phyloP scores from a whole-genome alignment of 2,329 filamentous ascomycete species.

The Arthrobotrys entomopaga region DNA sequence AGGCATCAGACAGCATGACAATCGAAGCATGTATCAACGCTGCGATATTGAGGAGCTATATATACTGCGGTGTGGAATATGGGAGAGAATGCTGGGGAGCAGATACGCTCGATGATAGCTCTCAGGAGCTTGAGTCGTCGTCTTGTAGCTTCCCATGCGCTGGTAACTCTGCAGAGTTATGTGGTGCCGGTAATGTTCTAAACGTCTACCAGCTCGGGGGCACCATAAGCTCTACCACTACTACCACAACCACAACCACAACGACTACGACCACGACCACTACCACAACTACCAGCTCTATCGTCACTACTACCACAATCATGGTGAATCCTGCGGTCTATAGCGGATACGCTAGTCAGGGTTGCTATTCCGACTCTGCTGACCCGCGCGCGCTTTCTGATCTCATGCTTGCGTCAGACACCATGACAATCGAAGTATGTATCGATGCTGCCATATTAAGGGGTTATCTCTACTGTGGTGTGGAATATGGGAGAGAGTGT shows the following conservation, averaged over 20 bases:
- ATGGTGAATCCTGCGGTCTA: conserved; percentile 17
- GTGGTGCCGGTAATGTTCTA: conserved; percentile 63
- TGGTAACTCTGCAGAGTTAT: conserved; percentile 62
- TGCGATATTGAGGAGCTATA: conserved; percentile 56
- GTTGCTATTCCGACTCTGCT: conserved; percentile 8
- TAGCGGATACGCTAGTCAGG: conserved; percentile 13
- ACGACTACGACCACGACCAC: conserved; percentile 14
- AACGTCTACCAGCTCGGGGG: conserved; percentile 58
- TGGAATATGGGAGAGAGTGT: conserved; percentile 58
- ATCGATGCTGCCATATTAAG: conserved; percentile 43
- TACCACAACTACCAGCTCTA: conserved; percentile 4
- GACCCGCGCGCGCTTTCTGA: background rate
- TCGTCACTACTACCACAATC: background rate
- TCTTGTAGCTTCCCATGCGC: conserved; percentile 59
- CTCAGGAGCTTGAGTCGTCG: conserved; percentile 33
- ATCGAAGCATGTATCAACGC: conserved; percentile 46
- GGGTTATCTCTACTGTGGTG: conserved; percentile 59
- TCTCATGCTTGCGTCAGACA: conserved; percentile 18
- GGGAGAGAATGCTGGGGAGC: conserved; percentile 53
- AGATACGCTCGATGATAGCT: conserved; percentile 57
- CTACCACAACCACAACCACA: background rate
- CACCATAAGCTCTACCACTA: conserved; percentile 2
- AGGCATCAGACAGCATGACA: conserved; percentile 3
- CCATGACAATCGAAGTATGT: conserved; percentile 51
- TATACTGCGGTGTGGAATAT: conserved; percentile 60